Evolutionary conservation across 179 eudicot species (phyloP).

Genomic region (Carnegiea gigantea): DNA sequence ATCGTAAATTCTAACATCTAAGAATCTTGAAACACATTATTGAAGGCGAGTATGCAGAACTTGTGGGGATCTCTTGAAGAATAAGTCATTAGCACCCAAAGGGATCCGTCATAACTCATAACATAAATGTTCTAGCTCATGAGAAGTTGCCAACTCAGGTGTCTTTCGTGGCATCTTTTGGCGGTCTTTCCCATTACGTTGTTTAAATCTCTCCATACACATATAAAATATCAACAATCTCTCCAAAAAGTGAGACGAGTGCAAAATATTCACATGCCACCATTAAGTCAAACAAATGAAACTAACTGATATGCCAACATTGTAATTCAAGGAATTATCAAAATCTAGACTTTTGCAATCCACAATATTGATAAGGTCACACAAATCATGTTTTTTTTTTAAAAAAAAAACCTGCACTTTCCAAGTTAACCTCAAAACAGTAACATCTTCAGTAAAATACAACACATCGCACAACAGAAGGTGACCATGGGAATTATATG

Average conservation of each 20-base stretch:
- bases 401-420: too few species aligned
- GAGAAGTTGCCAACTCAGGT: neutral
- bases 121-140: neutral
- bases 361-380: neutral
- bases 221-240: neutral
- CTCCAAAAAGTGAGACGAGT: neutral
- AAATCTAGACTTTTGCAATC: neutral
- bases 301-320: neutral
- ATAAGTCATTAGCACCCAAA: too few species aligned
- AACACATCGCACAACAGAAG: neutral
- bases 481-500: neutral
- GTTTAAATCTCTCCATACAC: neutral
- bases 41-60: too few species aligned
- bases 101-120: too few species aligned
- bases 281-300: neutral
- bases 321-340: neutral
- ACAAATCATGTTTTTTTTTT: neutral
- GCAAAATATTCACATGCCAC: neutral
- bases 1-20: too few species aligned
- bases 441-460: neutral
- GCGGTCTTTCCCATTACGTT: neutral
- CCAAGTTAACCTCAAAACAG: neutral
- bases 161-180: neutral
- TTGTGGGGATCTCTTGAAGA: too few species aligned
- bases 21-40: too few species aligned